phyloP scores from a whole-genome alignment of 2,329 filamentous ascomycete genomes.

The Tolypocladium cylindrosporum region DNA sequence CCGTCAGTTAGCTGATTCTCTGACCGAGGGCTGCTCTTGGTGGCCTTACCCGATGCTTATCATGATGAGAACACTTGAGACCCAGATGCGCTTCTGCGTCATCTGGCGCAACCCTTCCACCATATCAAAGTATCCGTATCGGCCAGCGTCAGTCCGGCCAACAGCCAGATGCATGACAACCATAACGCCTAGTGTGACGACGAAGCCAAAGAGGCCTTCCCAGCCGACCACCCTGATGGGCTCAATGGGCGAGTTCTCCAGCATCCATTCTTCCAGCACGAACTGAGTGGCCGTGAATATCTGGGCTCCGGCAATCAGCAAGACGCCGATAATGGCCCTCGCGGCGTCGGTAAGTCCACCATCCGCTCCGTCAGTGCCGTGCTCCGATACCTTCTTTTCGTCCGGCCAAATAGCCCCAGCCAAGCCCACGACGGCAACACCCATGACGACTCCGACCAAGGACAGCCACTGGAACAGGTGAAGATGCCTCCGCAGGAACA shows the following conservation, averaged over 20 bases:
- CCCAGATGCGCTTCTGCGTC: constrained; percentile 54
- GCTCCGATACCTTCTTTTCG: constrained; percentile 35
- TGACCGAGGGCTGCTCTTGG: neutral
- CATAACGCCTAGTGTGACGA: constrained; percentile 70
- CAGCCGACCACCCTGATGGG: constrained; percentile 89
- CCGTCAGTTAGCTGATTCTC: neutral
- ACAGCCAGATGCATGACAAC: constrained; percentile 67
- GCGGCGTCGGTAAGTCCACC: constrained; percentile 25
- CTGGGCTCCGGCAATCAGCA: constrained; percentile 87
- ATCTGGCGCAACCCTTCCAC: constrained; percentile 78
- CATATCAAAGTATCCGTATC: constrained; percentile 82
- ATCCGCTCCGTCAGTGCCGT: constrained; percentile 23
- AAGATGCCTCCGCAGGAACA: constrained; percentile 75
- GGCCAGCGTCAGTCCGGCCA: constrained; percentile 63
- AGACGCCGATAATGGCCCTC: constrained; percentile 68
- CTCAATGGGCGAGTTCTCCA: constrained; percentile 55
- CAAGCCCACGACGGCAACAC: constrained; percentile 82
- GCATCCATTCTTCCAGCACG: constrained; percentile 87
- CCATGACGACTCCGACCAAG: constrained; percentile 74
- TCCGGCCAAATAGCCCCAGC: constrained; percentile 75
- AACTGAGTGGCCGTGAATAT: constrained; percentile 97
- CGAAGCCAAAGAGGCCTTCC: constrained; percentile 89
- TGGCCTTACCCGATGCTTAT: constrained; percentile 75
- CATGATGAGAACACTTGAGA: constrained; percentile 88
- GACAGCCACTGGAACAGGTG: constrained; percentile 88